phyloP scores from a whole-genome alignment of 2,329 filamentous ascomycete genomes.

The Huntiella omanensis region DNA sequence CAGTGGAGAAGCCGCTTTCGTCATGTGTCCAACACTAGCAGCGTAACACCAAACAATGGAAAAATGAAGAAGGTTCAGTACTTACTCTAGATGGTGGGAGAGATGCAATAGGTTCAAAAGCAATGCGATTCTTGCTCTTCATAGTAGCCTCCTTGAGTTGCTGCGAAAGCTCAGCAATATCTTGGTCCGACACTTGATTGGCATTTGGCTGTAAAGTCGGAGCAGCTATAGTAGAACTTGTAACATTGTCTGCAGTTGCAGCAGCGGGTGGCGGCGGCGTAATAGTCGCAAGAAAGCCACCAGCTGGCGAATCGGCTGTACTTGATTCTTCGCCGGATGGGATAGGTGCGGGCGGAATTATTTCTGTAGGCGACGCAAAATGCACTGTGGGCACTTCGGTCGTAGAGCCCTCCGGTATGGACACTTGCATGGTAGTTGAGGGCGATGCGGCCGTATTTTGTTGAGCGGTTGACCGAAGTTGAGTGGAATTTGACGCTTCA shows the following conservation, averaged over 20 bases:
- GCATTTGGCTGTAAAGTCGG: not conserved
- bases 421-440: not conserved
- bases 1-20: not conserved
- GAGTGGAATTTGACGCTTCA: too few relatives aligned
- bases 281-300: conserved; percentile 7
- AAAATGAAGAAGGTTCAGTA: conserved; percentile 13
- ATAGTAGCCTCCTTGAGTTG: conserved; percentile 9
- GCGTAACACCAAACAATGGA: not conserved
- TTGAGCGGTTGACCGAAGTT: too few relatives aligned
- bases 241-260: conserved; percentile 4
- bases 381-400: conserved; percentile 2
- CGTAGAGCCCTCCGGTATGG: too few relatives aligned
- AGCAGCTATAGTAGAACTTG: conserved; percentile 2
- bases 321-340: not conserved
- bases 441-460: not conserved
- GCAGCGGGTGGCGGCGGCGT: conserved; percentile 6
- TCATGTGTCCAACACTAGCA: not conserved
- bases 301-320: not conserved
- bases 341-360: conserved; percentile 4
- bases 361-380: conserved; percentile 6
- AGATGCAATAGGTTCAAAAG: conserved; percentile 69
- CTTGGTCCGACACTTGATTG: not conserved
- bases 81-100: conserved; percentile 67
- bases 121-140: conserved; percentile 8
- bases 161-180: conserved; percentile 7